Percentiles rank a stretch among this genome's conserved stretches.
phyloP scores from a whole-genome alignment of 176 grass and related monocot genomes.

The Chrysopogon serrulatus region DNA sequence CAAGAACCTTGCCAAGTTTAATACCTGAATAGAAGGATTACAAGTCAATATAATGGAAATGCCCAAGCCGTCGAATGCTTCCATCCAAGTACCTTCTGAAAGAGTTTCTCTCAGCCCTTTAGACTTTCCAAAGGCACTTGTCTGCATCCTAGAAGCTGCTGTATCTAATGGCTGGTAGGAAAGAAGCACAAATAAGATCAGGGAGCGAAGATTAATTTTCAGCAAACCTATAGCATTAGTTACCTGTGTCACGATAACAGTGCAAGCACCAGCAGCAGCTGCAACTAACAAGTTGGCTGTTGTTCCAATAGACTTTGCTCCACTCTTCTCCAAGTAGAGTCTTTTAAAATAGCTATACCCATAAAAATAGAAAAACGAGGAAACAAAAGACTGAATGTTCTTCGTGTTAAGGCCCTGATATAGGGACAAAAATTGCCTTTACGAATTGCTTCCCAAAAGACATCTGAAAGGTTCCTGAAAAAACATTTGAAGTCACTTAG shows the following conservation, averaged over 20 bases:
- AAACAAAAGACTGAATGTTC: constrained; percentile 93
- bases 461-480: constrained; percentile 88
- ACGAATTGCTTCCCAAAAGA: constrained; percentile 88
- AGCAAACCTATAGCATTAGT: background rate
- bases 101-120: constrained; percentile 85
- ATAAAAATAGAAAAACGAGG: constrained; percentile 95
- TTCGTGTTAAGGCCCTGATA: constrained; percentile 96
- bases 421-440: constrained; percentile 71
- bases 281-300: constrained; percentile 81
- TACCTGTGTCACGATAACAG: constrained; percentile 85
- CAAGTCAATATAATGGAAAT: constrained; percentile 93
- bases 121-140: constrained; percentile 91
- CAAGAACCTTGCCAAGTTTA: background rate
- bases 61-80: constrained; percentile 88
- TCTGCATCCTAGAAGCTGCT: constrained; percentile 97
- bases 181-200: constrained; percentile 21
- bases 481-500: constrained; percentile 24
- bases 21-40: constrained; percentile 99
- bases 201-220: background rate
- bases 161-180: constrained; percentile 81
- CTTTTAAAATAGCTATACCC: constrained; percentile 94
- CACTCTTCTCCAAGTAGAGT: constrained; percentile 80
- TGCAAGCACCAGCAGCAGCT: constrained; percentile 92
- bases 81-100: constrained; percentile 66
- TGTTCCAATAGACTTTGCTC: constrained; percentile 81